Conservation (phyloP, 768 basidiomycete species). For the Polyporus arcularius region DNA sequence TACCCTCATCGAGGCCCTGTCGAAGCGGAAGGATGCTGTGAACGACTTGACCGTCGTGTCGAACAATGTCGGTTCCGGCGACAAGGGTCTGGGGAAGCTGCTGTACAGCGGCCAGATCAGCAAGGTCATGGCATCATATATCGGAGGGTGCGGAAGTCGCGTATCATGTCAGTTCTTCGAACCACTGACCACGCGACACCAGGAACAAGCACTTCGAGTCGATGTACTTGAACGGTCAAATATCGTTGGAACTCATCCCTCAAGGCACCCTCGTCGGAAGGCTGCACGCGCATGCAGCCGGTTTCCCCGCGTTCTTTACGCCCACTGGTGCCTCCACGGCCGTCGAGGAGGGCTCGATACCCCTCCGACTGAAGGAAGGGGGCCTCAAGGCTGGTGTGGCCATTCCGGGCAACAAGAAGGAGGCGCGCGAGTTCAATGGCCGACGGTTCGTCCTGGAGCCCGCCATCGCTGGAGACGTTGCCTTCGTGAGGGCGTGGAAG, state of each 20-base stretch:
- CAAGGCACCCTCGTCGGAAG: conserved; percentile 91
- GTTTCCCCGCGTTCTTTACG: conserved; percentile 92
- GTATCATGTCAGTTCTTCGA: conserved; percentile 17
- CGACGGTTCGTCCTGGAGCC: conserved; percentile 81
- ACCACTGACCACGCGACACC: not conserved
- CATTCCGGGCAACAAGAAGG: conserved; percentile 74
- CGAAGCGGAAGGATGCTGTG: conserved; percentile 76
- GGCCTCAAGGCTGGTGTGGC: conserved; percentile 72
- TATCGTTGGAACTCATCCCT: conserved; percentile 86
- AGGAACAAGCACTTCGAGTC: conserved; percentile 88
- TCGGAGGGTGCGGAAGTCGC: conserved; percentile 60
- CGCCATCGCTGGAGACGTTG: conserved; percentile 77
- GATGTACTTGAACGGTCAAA: conserved; percentile 76
- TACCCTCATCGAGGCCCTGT: conserved; percentile 78
- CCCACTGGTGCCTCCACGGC: conserved; percentile 88
- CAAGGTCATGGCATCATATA: conserved; percentile 88
- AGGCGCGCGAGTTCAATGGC: conserved; percentile 76
- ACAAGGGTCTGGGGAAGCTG: conserved; percentile 73
- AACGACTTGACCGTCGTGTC: conserved; percentile 77
- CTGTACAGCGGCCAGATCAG: conserved; percentile 73
- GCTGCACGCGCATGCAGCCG: conserved; percentile 85
- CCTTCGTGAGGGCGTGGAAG: conserved; percentile 89
- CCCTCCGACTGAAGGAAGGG: conserved; percentile 75
- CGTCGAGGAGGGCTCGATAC: conserved; percentile 77
- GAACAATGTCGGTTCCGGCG: conserved; percentile 80